A percentile compares a stretch with the other conserved stretches of the same genome.
These are phyloP conservation scores for Ambrosiella xylebori DNA, from an alignment of 2,329 filamentous ascomycete species.

Conservation along the genomic window DNA sequence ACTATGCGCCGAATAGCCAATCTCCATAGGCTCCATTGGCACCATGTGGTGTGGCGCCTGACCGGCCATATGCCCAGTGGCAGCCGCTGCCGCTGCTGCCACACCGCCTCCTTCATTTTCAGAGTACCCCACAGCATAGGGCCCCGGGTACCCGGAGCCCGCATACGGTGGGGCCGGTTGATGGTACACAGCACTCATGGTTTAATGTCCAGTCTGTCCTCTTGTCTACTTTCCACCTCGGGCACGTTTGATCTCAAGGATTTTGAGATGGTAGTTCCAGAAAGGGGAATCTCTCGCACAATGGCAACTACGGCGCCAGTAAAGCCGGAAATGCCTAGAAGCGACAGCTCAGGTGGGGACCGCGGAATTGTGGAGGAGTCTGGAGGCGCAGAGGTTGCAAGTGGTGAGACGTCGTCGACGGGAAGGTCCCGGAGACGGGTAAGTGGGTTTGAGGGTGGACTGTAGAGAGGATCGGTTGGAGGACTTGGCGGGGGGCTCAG, in stretches of 20 bases:
- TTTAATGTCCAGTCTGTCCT: not conserved
- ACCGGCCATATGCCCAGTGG: not conserved
- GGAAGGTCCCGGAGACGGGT: not conserved
- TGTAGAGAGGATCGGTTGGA: not conserved
- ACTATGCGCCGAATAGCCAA: not conserved
- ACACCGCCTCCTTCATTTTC: no score
- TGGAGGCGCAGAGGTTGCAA: not conserved
- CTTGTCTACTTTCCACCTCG: no score
- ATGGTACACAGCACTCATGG: not conserved
- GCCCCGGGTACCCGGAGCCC: not conserved
- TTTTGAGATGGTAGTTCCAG: no score
- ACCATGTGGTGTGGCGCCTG: not conserved
- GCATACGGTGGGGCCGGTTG: not conserved
- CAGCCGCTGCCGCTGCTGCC: no score
- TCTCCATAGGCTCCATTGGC: not conserved
- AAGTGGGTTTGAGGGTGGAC: not conserved
- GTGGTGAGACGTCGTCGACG: not conserved
- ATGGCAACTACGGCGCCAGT: constrained; percentile 1
- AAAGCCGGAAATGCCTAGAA: not conserved
- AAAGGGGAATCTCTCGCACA: not conserved
- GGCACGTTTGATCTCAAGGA: no score
- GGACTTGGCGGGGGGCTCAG: not conserved
- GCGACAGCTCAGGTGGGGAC: not conserved
- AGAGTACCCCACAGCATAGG: not conserved
- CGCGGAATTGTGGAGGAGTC: not conserved